Evolutionary conservation across 768 basidiomycete genomes (phyloP), one percentile per base, ranked within the genome.

Genomic region (Amanita fuliginea): DNA sequence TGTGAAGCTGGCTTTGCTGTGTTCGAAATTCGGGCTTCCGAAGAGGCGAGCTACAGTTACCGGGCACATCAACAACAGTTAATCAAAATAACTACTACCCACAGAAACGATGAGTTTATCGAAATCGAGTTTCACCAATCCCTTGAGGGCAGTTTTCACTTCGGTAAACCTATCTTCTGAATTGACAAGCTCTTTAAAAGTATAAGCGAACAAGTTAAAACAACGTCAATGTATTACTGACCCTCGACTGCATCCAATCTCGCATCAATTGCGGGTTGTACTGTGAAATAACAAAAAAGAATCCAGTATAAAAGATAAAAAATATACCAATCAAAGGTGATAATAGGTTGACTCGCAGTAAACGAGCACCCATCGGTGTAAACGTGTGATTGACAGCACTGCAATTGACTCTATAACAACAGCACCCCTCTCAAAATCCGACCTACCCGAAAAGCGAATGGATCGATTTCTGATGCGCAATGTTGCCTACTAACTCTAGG

Each of bases 241-340:
- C 92, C 88, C 73, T 90, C 81, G 2, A 96, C 91, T 8, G 81
- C 87, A 53, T 95, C 90, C 14, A 96, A 74, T 9, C 95, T 76
- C 0, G 83, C 82, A 56, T 92, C 79, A 36, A 96, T 81, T 1
- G 82, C 73, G 44, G 64, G 64, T 56, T 78, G 77, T 1, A 75
- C 81, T 81, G 41, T 36, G 16, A 33, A 49, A 21, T 2, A 26
- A 57, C 48, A 46, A 45, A 54, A 33, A 49, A 32, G 48, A n/a
- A 19, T 32, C 6, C 43, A 34, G 22, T n/a, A 32, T 14, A 22
- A 30, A 11, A 46, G 49, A 43, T 34, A 30, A n/a, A 3, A 36
- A 19, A 39, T 58, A 40, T 57, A 82, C 89, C 75, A 45, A 83
- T 88, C 26, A 86, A 70, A 0, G 93, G 93, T 10, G 92, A 83